Evolutionary conservation across 2,329 filamentous ascomycete species (phyloP).

Genomic region (Colletotrichum scovillei): DNA sequence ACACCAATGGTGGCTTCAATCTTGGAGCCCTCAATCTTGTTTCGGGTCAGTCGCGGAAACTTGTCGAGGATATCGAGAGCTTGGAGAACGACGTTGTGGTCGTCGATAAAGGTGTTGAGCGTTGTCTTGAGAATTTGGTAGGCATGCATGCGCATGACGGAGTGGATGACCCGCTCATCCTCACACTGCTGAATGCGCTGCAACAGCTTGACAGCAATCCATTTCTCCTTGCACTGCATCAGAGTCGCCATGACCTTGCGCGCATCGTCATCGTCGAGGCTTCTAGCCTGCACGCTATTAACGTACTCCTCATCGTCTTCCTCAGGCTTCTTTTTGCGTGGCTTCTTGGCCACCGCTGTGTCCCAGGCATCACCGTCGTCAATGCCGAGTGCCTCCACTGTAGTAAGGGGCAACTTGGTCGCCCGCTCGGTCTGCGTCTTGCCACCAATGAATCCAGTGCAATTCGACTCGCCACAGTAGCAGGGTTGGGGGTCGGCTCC

Average conservation of each 20-base stretch:
- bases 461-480: conserved; percentile 95
- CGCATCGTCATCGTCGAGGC: conserved; percentile 83
- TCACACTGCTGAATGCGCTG: conserved; percentile 87
- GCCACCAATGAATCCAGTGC: conserved; percentile 95
- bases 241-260: conserved; percentile 96
- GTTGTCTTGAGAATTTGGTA: conserved; percentile 94
- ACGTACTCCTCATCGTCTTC: conserved; percentile 97
- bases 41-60: conserved; percentile 90
- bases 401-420: conserved; percentile 89
- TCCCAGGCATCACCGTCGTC: conserved; percentile 95
- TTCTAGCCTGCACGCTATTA: conserved; percentile 84
- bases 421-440: conserved; percentile 97
- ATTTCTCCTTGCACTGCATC: conserved; percentile 99
- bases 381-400: conserved; percentile 95
- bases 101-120: conserved; percentile 86
- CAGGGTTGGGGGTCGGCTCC: conserved; percentile 96
- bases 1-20: conserved; percentile 85
- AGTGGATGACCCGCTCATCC: conserved; percentile 87
- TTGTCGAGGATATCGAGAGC: conserved; percentile 89
- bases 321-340: conserved; percentile 89
- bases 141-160: conserved; percentile 95
- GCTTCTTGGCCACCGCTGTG: conserved; percentile 87
- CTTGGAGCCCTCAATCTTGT: conserved; percentile 97
- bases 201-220: conserved; percentile 96
- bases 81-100: conserved; percentile 89